Evolutionary conservation across 2,329 filamentous ascomycete genomes (phyloP), one percentile per base, ranked within the genome.

Genomic region (Clarireedia monteithiana): DNA sequence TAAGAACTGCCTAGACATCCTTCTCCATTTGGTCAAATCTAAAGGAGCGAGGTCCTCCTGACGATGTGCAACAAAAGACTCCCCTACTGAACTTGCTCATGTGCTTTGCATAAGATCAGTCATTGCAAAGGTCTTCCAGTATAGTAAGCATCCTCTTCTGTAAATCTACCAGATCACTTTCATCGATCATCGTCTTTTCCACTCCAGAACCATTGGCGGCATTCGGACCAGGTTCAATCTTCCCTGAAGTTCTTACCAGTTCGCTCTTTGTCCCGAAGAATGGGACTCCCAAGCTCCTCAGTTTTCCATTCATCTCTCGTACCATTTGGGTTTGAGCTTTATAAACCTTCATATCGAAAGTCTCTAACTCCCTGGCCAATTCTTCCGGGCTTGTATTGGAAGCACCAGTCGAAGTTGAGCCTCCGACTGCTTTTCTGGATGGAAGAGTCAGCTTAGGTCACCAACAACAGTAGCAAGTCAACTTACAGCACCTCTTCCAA

Each of bases 301-400:
- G 67, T 60, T 82, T 80, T 1, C 69, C 67, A 6, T 72, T 74
- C 69, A 85, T 80, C 14, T 77, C 77, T n/a, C 74, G 72, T 0
- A 78, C 75, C 83, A 88, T 85, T 10, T 79, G 73, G 42, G 70
- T 70, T 50, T 79, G 77, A 2, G 82, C 83, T 54, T 73, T 75
- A 62, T 85, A 80, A 15, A 87, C 80, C 64, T 87, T 87, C 52
- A 71, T 69, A 60, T 86, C 82, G 64, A 83, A 86, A 20, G 73
- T 72, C 30, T 71, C 66, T 6, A 87, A 69, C 66, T 87, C 84
- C 48, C 74, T 72, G 36, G 75, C 68, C 48, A 82, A 71, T 48
- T 77, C 74, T 59, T 78, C 62, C 0, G 63, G 59, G 20, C 48
- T 62, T 7, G 62, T 65, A 34, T 60, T 64, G 4, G 62, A 56